Percentiles rank a stretch among this genome's conserved stretches.
These are phyloP conservation scores for Solanum virginianum DNA, from an alignment of 257 asterid genomes.

Conservation along the genomic window DNA sequence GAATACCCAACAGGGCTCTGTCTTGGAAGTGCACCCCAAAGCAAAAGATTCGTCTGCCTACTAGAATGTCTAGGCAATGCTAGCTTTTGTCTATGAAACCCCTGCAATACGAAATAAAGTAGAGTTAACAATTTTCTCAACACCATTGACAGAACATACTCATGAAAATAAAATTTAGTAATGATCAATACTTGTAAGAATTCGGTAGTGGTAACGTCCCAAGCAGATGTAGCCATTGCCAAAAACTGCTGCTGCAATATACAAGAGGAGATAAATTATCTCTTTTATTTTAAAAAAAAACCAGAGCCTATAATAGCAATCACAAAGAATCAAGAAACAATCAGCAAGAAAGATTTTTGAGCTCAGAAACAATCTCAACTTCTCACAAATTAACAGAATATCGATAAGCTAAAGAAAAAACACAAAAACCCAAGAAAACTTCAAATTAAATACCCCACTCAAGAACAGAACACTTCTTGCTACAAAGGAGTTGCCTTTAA, in stretches of 20 bases:
- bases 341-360: background rate
- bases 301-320: background rate
- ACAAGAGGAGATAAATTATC: background rate
- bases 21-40: conserved; percentile 38
- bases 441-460: background rate
- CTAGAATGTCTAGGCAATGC: conserved; percentile 28
- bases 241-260: background rate
- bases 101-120: conserved; percentile 16
- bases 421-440: background rate
- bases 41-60: conserved; percentile 26
- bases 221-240: conserved; percentile 47
- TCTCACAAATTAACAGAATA: background rate
- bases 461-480: background rate
- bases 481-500: background rate
- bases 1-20: conserved; percentile 14
- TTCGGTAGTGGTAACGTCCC: conserved; percentile 46
- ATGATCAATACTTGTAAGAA: conserved; percentile 38
- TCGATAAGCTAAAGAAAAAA: background rate
- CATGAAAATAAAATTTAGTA: background rate
- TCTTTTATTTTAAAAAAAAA: background rate
- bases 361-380: background rate
- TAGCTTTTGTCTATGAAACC: conserved; percentile 38
- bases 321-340: background rate
- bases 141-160: background rate
- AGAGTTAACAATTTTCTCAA: background rate